Base-by-base conservation (phyloP, 23 red algal species). In the Cyanidioschyzon merolae region DNA sequence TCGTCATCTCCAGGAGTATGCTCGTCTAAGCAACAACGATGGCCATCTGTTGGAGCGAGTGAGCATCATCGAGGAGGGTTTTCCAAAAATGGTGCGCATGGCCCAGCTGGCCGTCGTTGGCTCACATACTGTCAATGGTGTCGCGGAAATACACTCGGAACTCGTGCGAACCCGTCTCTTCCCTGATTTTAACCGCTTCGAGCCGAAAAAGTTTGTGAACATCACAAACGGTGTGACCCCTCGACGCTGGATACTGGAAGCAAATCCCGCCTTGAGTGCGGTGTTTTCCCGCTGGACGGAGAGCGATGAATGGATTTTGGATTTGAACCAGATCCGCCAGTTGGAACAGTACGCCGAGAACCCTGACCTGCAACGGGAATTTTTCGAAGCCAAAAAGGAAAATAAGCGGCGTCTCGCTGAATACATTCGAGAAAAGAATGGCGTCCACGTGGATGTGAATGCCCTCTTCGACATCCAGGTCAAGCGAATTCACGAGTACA, bases 401-500 rank as follows among this genome's bases (percentile, higher is more conserved):
- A 98, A 98, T 83, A 98, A 98, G 84, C 85, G 88, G 57, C 88
- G 81, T 40, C 74, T 98, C 31, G 94, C 94, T 31, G 83, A 81
- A 0, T 74, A 76, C 77, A 89, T 98, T 58, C 85, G 83, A 68
- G 63, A 79, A 37, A 25, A 41, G 1, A 89, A 83, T 58, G 79
- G 87, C 50, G 76, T 91, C 0, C 79, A 90, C 30, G 88, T 98
- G 24, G 83, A 83, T 38, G 39, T 41, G 68, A 81, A 98, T 39
- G 84, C 94, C 1, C 39, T 98, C 57, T 98, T 98, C 82, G 94
- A 98, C 58, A 91, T 98, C n/a, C 94, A 98, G 80, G 88, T 98
- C 77, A 98, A 98, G 51, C 87, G 94, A 57, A 98, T 98, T 75
- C 94, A 98, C 37, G 94, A 98, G 78, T 98, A 98, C 88, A 98